These are phyloP conservation scores for Limnanthes douglasii DNA, from an alignment of 345 rosid genomes.

Conservation along the genomic window DNA sequence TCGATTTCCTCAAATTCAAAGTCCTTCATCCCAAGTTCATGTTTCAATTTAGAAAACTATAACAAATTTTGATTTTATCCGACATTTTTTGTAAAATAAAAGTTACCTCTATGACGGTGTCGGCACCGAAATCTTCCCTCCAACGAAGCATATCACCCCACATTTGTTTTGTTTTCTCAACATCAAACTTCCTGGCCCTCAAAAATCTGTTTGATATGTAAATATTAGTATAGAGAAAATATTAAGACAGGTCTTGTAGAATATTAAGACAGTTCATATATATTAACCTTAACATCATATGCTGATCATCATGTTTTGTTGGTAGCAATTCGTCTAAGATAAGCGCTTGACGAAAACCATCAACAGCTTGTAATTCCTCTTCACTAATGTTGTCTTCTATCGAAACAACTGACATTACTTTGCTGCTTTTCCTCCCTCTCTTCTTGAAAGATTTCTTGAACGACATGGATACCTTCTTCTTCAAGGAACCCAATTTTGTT, in stretches of 20 bases:
- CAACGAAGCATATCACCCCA: conserved; percentile 97
- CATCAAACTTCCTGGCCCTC: conserved; percentile 88
- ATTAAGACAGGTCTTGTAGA: neutral
- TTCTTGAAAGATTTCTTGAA: conserved; percentile 54
- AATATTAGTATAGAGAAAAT: neutral
- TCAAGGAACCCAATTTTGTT: conserved; percentile 47
- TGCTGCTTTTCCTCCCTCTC: conserved; percentile 33
- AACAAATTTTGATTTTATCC: neutral
- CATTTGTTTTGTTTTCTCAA: conserved; percentile 91
- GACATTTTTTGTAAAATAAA: conserved; percentile 1
- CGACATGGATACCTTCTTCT: conserved; percentile 68
- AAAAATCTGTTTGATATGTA: conserved; percentile 34
- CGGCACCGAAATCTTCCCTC: conserved; percentile 78
- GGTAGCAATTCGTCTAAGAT: conserved; percentile 47
- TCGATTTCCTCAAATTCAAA: conserved; percentile 73
- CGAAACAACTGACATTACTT: conserved; percentile 39
- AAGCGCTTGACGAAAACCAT: conserved; percentile 63
- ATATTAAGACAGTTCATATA: neutral
- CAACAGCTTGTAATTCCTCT: conserved; percentile 57
- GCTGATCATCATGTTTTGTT: conserved; percentile 56
- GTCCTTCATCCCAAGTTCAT: conserved; percentile 26
- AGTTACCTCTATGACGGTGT: conserved; percentile 65
- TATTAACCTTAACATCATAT: conserved; percentile 68
- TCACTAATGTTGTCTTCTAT: conserved; percentile 46
- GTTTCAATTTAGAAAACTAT: neutral